Conservation (phyloP, 2,329 filamentous ascomycete genomes). For the Trichothecium sympodiale region DNA sequence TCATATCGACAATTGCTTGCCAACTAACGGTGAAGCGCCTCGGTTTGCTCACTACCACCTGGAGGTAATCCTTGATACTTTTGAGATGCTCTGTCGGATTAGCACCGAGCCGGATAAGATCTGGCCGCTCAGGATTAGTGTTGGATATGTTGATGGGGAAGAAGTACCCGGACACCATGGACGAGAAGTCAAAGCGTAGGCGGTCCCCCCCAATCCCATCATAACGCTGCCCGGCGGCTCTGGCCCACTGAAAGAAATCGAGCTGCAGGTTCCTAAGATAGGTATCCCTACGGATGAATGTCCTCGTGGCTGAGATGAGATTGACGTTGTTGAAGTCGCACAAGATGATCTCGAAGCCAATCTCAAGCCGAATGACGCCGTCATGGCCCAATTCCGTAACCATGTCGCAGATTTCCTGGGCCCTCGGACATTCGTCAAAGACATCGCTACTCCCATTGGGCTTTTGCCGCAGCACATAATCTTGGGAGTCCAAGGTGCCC, state of each 20-base stretch:
- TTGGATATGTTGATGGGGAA: slow-evolving; percentile 39
- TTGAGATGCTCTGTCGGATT: slow-evolving; percentile 18
- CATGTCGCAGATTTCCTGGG: slow-evolving; percentile 42
- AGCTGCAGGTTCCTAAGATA: slow-evolving; percentile 1
- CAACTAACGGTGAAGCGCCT: slow-evolving; percentile 37
- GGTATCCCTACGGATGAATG: slow-evolving; percentile 2
- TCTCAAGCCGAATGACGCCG: slow-evolving; percentile 56
- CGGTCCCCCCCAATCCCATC: slow-evolving; percentile 30
- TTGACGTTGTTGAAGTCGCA: slow-evolving; percentile 47
- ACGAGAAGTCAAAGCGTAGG: slow-evolving; percentile 33
- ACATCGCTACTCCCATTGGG: slow-evolving; percentile 1
- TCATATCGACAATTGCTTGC: slow-evolving; percentile 55
- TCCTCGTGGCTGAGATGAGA: slow-evolving; percentile 20
- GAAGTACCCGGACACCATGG: slow-evolving; percentile 39
- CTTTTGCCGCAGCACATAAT: slow-evolving; percentile 43
- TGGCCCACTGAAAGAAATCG: slow-evolving; percentile 24
- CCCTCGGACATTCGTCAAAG: slow-evolving; percentile 39
- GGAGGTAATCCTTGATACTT: slow-evolving; percentile 31
- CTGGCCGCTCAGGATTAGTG: slow-evolving; percentile 18
- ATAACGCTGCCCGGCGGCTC: slow-evolving; percentile 32
- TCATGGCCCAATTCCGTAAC: slow-evolving; percentile 46
- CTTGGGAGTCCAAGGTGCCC: slow-evolving; percentile 59
- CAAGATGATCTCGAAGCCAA: slow-evolving; percentile 59
- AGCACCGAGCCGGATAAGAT: slow-evolving; percentile 20
- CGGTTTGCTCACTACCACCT: slow-evolving; percentile 24